Evolutionary conservation across 768 basidiomycete species (phyloP).

Genomic region (Gymnopilus dilepis): DNA sequence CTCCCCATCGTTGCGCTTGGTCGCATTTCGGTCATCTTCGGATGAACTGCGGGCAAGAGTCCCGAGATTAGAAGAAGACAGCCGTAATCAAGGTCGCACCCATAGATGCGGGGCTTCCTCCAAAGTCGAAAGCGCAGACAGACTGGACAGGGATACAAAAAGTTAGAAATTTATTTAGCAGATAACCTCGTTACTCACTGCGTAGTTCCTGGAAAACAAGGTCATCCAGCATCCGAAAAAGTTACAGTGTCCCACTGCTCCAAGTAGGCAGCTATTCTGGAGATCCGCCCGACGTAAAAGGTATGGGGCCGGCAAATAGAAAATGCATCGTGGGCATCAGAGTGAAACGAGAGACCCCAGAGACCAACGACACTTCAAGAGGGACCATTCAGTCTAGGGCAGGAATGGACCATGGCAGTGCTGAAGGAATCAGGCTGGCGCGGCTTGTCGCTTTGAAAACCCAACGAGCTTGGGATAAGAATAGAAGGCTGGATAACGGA

Average conservation of each 20-base stretch:
- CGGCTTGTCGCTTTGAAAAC: not conserved
- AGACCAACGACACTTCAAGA: conserved; percentile 6
- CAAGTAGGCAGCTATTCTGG: not conserved
- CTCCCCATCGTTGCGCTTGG: not conserved
- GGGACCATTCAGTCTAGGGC: not conserved
- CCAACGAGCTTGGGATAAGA: conserved; percentile 9
- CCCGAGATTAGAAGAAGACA: too few species aligned
- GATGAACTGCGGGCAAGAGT: not conserved
- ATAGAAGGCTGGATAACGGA: conserved; percentile 16
- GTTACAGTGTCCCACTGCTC: not conserved
- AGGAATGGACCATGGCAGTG: conserved; percentile 7
- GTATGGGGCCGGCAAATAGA: not conserved
- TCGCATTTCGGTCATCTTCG: conserved; percentile 13
- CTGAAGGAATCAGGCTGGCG: conserved; percentile 8
- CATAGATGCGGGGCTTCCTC: too few species aligned
- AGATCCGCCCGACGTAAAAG: conserved; percentile 12
- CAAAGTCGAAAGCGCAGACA: too few species aligned
- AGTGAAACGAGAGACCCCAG: conserved; percentile 14
- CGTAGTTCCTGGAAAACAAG: too few species aligned
- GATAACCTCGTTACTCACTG: too few species aligned
- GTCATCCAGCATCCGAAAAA: too few species aligned
- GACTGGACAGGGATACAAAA: too few species aligned
- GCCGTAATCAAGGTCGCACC: too few species aligned
- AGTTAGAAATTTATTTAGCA: too few species aligned
- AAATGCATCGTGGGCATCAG: not conserved